Base-by-base conservation (phyloP, 2,329 filamentous ascomycete species). In the Clonostachys solani region DNA sequence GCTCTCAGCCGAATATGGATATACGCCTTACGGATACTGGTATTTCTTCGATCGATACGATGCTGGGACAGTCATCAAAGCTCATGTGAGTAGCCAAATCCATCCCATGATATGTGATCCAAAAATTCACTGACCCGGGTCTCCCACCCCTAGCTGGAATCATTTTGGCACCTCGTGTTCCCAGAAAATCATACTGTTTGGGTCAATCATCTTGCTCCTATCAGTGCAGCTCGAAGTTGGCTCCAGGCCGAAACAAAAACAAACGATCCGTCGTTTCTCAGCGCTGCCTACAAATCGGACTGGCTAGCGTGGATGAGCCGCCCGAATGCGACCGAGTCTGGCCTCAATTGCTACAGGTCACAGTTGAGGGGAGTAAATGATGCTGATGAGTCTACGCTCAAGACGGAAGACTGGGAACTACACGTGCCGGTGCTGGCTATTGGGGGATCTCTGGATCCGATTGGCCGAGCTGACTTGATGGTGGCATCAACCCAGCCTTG, bases 41-140 rank as follows among this genome's bases (percentile, higher is more conserved):
- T 56, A 56, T 7, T 56, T 56, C 18, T 54, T 53, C 19, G 54
- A 56, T n/a, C 48, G 47, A 1, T 50, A 48, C 15, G 52, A 56
- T 23, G 50, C 53, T 6, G 48, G 46, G 12, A 17, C 23, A 10
- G 17, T 45, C 12, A 51, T 49, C 12, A 35, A 37, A 6, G 37
- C 49, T 3, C 45, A 52, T 43, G 52, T 50, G 12, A 38, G 36
- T 38, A 18, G 36, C 8, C 23, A 29, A 29, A 4, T 10, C 2
- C 23, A 29, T 10, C 23, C 23, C 5, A 10, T 29, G 9, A 29
- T 5, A 3, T 29, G 8, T 29, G 3, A 10, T 29, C 23, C 3
- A 29, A 29, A 10, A 3, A 10, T 29, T 10, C 23, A 10, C 23
- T 29, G 23, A 29, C 23, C 7, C 8, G 8, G 6, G 23, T 29